phyloP scores from a whole-genome alignment of 768 basidiomycete species.

The Leccinum longicurvipes region DNA sequence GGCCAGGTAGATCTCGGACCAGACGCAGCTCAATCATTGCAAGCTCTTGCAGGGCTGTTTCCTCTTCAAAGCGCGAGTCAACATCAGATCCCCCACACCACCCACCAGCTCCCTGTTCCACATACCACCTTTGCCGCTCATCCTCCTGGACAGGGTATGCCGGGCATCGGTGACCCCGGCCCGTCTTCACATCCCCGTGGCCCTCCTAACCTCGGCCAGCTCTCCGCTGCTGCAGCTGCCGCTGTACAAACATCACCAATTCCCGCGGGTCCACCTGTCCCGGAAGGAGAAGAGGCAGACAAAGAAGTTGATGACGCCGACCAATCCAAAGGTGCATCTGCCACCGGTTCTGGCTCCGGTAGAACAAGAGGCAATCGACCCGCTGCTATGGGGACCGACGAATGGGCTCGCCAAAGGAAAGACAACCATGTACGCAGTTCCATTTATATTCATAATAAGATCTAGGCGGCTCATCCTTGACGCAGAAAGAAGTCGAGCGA shows the following conservation, averaged over 20 bases:
- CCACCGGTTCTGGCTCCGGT: conserved; percentile 33
- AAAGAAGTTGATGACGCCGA: conserved; percentile 30
- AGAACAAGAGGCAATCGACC: conserved; percentile 51
- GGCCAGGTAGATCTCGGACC: conserved; percentile 54
- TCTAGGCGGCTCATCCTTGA: not conserved
- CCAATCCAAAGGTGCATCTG: conserved; percentile 18
- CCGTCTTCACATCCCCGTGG: conserved; percentile 72
- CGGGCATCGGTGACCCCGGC: conserved; percentile 61
- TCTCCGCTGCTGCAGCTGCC: conserved; percentile 43
- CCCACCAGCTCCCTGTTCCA: conserved; percentile 34
- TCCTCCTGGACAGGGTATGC: conserved; percentile 37
- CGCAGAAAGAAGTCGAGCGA: conserved; percentile 96
- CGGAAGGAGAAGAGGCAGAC: conserved; percentile 19
- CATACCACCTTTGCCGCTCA: conserved; percentile 32
- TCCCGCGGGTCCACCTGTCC: conserved; percentile 13
- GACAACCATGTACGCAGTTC: conserved; percentile 69
- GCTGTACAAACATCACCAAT: conserved; percentile 41
- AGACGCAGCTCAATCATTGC: conserved; percentile 58
- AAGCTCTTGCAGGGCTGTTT: conserved; percentile 45
- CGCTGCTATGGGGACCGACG: conserved; percentile 67
- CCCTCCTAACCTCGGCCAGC: conserved; percentile 59
- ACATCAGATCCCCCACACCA: conserved; percentile 28
- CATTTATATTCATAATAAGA: not conserved
- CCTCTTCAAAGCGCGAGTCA: conserved; percentile 26
- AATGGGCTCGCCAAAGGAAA: conserved; percentile 77